Evolutionary conservation across 495 filamentous ascomycete species (phyloP), one percentile per base, ranked within the genome.

Genomic region (Aspergillus panamensis): DNA sequence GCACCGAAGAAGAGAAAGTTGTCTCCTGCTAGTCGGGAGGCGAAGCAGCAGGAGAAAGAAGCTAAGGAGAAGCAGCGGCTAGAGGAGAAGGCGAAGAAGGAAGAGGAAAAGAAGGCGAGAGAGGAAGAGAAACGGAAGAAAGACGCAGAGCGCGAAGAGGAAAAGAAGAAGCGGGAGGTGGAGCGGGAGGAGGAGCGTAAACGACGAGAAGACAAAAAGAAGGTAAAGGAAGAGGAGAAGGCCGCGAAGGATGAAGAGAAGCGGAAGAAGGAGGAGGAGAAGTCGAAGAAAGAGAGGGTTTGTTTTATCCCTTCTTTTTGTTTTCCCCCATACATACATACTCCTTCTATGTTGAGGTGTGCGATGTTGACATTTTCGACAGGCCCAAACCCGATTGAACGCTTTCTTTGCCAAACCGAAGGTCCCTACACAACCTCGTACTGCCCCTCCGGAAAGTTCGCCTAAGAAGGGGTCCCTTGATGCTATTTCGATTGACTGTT

Each of bases 251-350:
- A 66, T 13, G 63, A 66, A 55, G 63, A 66, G 19, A 66, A 55
- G 30, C 53, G 63, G 13, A 66, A 62, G 66, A 60, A 76, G 57
- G 81, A 25, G 25, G 25, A 25, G 25, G 25, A 25, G 25, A 25
- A 25, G 25, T 25, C 74, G 58, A 91, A 88, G 69, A 91, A 93
- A 67, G 80, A 84, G 19, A 80, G 72, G 60, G 82, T 92, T 62
- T 67, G 77, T 67, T 59, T 45, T 49, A 72, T 72, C 48, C 21
- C 32, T 9, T 51, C 17, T 42, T 17, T 40, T 48, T 37, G 49
- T 44, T 7, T 5, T 17, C 31, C 42, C 42, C 42, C 9, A 9
- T 20, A n/a, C 13, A 16, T 8, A 14, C 17, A 44, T n/a, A n/a
- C n/a, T 40, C 37, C 16, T 40, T 25, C 12, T 40, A 9, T 6